Evolutionary conservation across 139 green algal genomes (phyloP), one percentile per base, ranked within the genome.

Genomic region (Cymbomonas tetramitiformis): DNA sequence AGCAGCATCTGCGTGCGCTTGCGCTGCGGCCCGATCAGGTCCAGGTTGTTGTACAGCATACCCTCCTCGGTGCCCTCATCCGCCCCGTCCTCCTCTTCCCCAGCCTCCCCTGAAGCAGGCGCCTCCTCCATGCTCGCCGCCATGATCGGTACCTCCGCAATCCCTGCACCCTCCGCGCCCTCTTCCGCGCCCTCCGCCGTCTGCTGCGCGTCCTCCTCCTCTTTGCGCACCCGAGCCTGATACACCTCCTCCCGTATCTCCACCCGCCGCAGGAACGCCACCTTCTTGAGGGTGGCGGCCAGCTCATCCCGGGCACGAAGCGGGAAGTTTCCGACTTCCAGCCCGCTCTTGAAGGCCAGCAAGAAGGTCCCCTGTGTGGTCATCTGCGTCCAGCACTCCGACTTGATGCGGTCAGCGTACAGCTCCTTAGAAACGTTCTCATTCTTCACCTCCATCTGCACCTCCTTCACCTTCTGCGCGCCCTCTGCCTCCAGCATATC

Each of bases 1-100:
- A 65, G 32, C 5, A 51, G 18, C 6, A 58, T 58, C 58, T 65
- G 58, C 30, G 47, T 43, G 44, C 30, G 12, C 18, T 58, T 57
- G 26, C 58, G 46, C 30, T 9, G 25, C 30, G 58, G 44, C n/a
- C 24, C 32, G 19, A 23, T 36, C 19, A 65, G 31, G 19, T 65
- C 32, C 46, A 46, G 46, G 6, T 23, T n/a, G 44, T 23, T 10
- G 58, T 65, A 65, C 12, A 65, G 46, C 15, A 65, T 28, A 15
- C n/a, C 28, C 23, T 64, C 56, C 29, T 30, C 33, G 23, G 3
- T 30, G 5, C 15, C 6, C 5, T 25, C 30, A n/a, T n/a, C n/a
- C n/a, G n/a, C n/a, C n/a, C n/a, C n/a, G n/a, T n/a, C n/a, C n/a
- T 30, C 49, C 49, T 57, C 30, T n/a, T 29, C 49, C 49, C 30